These are phyloP conservation scores for Cercophora sp. DNA, from an alignment of 495 filamentous ascomycete species.

Conservation along the genomic window DNA sequence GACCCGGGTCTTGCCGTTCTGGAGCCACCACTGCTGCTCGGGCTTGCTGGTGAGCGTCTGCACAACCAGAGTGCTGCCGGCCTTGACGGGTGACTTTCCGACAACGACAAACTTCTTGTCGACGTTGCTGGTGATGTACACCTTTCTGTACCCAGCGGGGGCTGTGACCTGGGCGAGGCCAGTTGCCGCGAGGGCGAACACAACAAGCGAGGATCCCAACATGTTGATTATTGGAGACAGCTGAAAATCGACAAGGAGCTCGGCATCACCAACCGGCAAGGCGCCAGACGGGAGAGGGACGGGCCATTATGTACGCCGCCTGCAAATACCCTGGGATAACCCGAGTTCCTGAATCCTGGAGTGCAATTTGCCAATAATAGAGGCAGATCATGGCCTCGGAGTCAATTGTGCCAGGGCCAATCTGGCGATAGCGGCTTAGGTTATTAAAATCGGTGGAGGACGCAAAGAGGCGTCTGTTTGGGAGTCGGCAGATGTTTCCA, in stretches of 20 bases:
- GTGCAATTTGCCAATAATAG: background rate
- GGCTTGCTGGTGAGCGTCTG: slow-evolving; percentile 37
- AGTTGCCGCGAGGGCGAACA: slow-evolving; percentile 41
- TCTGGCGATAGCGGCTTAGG: background rate
- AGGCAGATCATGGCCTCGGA: slow-evolving; percentile 20
- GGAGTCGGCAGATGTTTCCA: slow-evolving; percentile 32
- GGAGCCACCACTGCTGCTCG: slow-evolving; percentile 50
- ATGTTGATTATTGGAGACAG: slow-evolving; percentile 24
- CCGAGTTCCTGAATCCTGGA: no score
- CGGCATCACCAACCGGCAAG: background rate
- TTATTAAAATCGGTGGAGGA: slow-evolving; percentile 12
- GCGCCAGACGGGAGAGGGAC: background rate
- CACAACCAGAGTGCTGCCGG: slow-evolving; percentile 41
- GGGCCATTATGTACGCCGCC: no score
- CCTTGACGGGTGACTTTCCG: slow-evolving; percentile 32
- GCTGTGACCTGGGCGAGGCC: slow-evolving; percentile 40
- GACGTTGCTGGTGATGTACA: slow-evolving; percentile 49
- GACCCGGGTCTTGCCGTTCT: slow-evolving; percentile 38
- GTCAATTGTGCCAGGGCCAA: slow-evolving; percentile 20
- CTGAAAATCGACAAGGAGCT: background rate
- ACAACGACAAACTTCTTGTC: slow-evolving; percentile 49
- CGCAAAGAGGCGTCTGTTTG: slow-evolving; percentile 1
- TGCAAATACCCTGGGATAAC: no score
- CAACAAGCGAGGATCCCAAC: slow-evolving; percentile 35
- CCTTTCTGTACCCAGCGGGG: slow-evolving; percentile 40